These are phyloP conservation scores for Pulveroboletus ravenelii DNA, from an alignment of 768 basidiomycete species.

Conservation along the genomic window DNA sequence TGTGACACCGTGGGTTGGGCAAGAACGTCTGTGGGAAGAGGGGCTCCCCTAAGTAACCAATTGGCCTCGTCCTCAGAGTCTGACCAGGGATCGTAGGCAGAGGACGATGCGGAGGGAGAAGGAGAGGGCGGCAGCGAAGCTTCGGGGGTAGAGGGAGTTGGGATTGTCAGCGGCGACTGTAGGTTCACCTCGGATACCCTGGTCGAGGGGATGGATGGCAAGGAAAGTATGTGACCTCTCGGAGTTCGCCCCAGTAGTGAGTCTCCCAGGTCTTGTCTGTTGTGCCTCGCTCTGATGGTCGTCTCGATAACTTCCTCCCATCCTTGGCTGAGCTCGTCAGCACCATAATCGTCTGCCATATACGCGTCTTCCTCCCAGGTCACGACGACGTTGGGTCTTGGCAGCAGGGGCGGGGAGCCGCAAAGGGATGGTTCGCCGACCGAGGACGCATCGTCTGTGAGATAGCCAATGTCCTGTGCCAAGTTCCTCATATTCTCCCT, in stretches of 20 bases:
- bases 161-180: slow-evolving; percentile 27
- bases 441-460: slow-evolving; percentile 17
- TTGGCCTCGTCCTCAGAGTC: slow-evolving; percentile 16
- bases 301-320: slow-evolving; percentile 19
- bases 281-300: slow-evolving; percentile 2
- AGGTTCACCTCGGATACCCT: slow-evolving; percentile 12
- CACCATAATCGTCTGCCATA: slow-evolving; percentile 4
- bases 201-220: slow-evolving; percentile 29
- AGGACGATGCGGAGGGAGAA: slow-evolving; percentile 16
- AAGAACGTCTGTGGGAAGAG: background rate
- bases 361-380: slow-evolving; percentile 10
- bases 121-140: slow-evolving; percentile 13
- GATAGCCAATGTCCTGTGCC: slow-evolving; percentile 9
- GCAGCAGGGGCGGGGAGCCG: slow-evolving; percentile 21
- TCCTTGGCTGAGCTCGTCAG: background rate
- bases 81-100: background rate
- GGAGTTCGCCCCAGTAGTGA: slow-evolving; percentile 3
- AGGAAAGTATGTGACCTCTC: slow-evolving; percentile 5
- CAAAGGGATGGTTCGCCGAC: slow-evolving; percentile 11
- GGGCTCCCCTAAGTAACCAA: background rate
- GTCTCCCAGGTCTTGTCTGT: background rate
- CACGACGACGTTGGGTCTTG: slow-evolving; percentile 12
- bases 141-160: slow-evolving; percentile 11
- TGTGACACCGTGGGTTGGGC: background rate
- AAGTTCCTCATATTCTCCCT: slow-evolving; percentile 11